Conservation (phyloP, 164 flowering plant genomes). For the Magnolia changhungtana region DNA sequence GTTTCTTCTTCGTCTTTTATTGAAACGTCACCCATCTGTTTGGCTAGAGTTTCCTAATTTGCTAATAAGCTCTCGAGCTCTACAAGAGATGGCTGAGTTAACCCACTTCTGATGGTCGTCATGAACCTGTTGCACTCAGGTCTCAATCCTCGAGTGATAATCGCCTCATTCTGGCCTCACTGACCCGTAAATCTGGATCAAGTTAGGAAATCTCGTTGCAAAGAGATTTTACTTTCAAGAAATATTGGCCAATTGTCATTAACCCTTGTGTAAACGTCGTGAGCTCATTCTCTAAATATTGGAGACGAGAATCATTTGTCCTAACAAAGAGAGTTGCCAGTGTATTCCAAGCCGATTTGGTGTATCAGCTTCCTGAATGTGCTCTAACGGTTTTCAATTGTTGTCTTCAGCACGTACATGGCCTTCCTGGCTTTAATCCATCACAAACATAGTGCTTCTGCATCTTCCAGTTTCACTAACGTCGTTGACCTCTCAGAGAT, state of each 20-base stretch:
- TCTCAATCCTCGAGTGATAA: too few relatives aligned
- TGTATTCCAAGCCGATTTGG: not conserved
- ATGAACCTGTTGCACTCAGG: too few relatives aligned
- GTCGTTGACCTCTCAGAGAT: not conserved
- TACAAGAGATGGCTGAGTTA: too few relatives aligned
- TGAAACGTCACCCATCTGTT: too few relatives aligned
- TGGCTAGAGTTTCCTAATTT: too few relatives aligned
- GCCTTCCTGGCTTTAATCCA: not conserved
- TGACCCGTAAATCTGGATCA: too few relatives aligned
- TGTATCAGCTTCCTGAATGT: not conserved
- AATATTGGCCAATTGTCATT: not conserved
- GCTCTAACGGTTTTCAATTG: not conserved
- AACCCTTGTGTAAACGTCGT: not conserved
- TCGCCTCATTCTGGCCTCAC: too few relatives aligned
- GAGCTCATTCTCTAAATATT: not conserved
- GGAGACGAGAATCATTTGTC: not conserved
- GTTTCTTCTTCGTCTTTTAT: too few relatives aligned
- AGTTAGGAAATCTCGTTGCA: too few relatives aligned
- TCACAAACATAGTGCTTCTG: not conserved
- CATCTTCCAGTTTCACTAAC: not conserved
- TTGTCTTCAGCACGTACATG: not conserved
- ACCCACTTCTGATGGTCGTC: too few relatives aligned
- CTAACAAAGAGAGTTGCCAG: not conserved
- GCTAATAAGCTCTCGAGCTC: too few relatives aligned
- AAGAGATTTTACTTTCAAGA: not conserved